These are phyloP conservation scores for Tilletiaria anomala DNA, from an alignment of 1,284 basidiomycete genomes.

Conservation along the genomic window DNA sequence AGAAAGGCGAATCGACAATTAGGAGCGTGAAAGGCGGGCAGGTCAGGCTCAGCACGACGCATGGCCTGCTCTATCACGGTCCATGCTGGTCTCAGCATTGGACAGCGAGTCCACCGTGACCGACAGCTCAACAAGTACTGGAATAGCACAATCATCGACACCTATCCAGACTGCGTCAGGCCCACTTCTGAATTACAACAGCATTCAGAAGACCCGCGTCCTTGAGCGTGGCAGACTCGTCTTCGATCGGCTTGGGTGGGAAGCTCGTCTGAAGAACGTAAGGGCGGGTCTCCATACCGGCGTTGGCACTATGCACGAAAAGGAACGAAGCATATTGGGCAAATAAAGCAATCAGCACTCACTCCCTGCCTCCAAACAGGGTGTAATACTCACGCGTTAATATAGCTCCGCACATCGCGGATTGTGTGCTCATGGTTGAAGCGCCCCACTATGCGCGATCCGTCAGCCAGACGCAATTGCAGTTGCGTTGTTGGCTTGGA, in stretches of 20 bases:
- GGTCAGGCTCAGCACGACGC: too few species aligned
- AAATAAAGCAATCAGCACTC: neutral
- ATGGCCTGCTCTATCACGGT: too few species aligned
- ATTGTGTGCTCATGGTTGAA: slow-evolving; percentile 90
- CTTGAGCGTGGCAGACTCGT: slow-evolving; percentile 26
- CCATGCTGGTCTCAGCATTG: too few species aligned
- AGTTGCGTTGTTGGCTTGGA: slow-evolving; percentile 69
- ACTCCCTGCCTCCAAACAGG: neutral
- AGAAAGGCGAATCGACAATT: too few species aligned
- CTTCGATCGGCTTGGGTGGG: slow-evolving; percentile 32
- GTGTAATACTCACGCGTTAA: slow-evolving; percentile 60
- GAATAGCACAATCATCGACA: too few species aligned
- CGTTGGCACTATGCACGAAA: slow-evolving; percentile 11
- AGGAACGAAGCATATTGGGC: neutral
- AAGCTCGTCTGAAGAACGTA: slow-evolving; percentile 32
- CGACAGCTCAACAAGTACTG: too few species aligned
- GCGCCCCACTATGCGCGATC: slow-evolving; percentile 65
- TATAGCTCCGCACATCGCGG: slow-evolving; percentile 66
- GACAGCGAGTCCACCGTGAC: too few species aligned
- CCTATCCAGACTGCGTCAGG: too few species aligned
- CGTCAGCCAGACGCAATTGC: slow-evolving; percentile 81
- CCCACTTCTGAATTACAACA: slow-evolving; percentile 33
- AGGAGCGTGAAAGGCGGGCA: too few species aligned
- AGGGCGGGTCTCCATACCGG: slow-evolving; percentile 22
- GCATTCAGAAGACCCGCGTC: slow-evolving; percentile 31